Evolutionary conservation across 1,284 basidiomycete species (phyloP).

Genomic region (Papiliotrema fonsecae): DNA sequence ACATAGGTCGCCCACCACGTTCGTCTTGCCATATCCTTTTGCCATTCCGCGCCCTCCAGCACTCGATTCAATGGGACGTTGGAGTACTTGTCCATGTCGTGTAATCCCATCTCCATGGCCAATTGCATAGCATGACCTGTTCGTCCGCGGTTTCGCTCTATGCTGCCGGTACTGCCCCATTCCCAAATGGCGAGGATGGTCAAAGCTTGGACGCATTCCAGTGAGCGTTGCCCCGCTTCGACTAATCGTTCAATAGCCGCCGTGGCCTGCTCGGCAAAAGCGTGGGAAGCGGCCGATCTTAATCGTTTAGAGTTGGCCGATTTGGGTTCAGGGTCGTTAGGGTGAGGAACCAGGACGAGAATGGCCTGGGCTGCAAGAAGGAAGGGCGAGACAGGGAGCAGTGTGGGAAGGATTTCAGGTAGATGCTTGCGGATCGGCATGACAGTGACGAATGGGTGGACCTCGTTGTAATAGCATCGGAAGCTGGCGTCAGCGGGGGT

Average conservation of each 20-base stretch:
- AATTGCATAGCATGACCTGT: constrained; percentile 34
- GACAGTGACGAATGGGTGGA: constrained; percentile 46
- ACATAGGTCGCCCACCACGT: constrained; percentile 47
- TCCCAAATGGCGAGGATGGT: constrained; percentile 45
- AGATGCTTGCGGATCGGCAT: constrained; percentile 41
- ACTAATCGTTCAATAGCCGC: constrained; percentile 18
- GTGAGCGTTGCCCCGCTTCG: constrained; percentile 8
- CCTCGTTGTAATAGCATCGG: constrained; percentile 44
- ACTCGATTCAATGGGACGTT: constrained; percentile 5
- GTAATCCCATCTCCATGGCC: constrained; percentile 44
- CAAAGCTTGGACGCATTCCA: constrained; percentile 45
- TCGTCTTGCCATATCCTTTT: constrained; percentile 41
- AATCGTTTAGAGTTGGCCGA: constrained; percentile 37
- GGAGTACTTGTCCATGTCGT: constrained; percentile 35
- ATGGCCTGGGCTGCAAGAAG: constrained; percentile 46
- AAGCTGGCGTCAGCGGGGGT: constrained; percentile 21
- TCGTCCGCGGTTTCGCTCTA: constrained; percentile 24
- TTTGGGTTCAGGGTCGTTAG: constrained; percentile 36
- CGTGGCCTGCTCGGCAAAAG: constrained; percentile 22
- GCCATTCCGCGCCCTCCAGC: constrained; percentile 44
- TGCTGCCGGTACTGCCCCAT: constrained; percentile 40
- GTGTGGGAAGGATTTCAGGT: constrained; percentile 25
- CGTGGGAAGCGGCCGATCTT: constrained; percentile 27
- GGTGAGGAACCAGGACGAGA: constrained; percentile 42
- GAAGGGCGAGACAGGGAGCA: constrained; percentile 42